phyloP scores from a whole-genome alignment of 306 rosid genomes.

The Malus asiatica region DNA sequence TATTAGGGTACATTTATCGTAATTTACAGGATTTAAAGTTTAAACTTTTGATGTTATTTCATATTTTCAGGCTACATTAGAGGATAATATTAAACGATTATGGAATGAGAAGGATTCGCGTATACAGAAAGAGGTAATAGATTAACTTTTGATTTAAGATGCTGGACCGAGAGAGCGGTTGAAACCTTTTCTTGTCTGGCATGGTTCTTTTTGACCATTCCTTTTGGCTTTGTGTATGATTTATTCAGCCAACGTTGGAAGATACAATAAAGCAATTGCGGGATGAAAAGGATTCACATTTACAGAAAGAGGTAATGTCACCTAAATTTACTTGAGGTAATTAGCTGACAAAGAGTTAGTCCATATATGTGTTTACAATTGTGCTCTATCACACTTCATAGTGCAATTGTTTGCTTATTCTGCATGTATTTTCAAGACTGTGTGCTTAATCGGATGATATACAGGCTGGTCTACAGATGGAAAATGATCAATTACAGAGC shows the following conservation, averaged over 20 bases:
- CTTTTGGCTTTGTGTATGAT: slow-evolving; percentile 9
- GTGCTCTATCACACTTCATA: slow-evolving; percentile 4
- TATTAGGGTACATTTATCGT: background rate
- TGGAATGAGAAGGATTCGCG: slow-evolving; percentile 30
- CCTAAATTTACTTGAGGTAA: slow-evolving; percentile 12
- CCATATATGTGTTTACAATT: background rate
- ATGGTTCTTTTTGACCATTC: background rate
- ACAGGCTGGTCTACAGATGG: slow-evolving; percentile 54
- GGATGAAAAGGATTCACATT: slow-evolving; percentile 38
- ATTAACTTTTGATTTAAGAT: background rate
- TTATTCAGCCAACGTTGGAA: slow-evolving; percentile 45
- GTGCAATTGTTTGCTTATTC: slow-evolving; percentile 4
- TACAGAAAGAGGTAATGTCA: slow-evolving; percentile 34
- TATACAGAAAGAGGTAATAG: slow-evolving; percentile 43
- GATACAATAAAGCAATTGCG: slow-evolving; percentile 41
- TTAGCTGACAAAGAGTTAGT: background rate
- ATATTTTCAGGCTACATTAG: slow-evolving; percentile 33
- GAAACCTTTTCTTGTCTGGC: background rate
- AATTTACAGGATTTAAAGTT: background rate
- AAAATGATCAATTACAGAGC: slow-evolving; percentile 38
- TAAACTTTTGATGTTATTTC: background rate
- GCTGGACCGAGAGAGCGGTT: background rate
- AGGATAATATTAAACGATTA: slow-evolving; percentile 33
- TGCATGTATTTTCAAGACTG: slow-evolving; percentile 6
- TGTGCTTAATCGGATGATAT: slow-evolving; percentile 16